A percentile compares a stretch with the other conserved stretches of the same genome.
Conservation (phyloP, 1,284 basidiomycete species). For the Trichosporon asahii region DNA sequence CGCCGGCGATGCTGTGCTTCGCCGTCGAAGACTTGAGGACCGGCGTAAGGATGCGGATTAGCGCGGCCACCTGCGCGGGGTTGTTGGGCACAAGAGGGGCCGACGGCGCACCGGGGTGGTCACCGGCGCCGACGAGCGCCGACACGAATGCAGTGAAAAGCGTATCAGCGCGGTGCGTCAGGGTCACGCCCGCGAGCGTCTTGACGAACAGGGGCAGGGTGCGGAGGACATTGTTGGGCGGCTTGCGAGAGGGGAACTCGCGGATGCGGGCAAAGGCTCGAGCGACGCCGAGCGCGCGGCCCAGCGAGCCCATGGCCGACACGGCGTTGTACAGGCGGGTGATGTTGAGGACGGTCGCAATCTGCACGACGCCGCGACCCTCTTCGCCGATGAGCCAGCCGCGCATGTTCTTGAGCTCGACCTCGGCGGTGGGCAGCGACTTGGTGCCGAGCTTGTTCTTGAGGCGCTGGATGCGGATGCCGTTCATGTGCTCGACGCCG, state of each 20-base stretch:
- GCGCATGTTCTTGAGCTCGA: conserved; percentile 61
- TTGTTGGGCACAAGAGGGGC: conserved; percentile 12
- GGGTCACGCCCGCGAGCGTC: conserved; percentile 60
- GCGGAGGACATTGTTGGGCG: conserved; percentile 55
- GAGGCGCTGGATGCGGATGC: conserved; percentile 67
- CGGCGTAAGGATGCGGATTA: conserved; percentile 67
- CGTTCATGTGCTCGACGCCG: conserved; percentile 57
- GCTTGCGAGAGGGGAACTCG: conserved; percentile 50
- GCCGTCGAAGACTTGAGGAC: conserved; percentile 68
- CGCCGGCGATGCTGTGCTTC: conserved; percentile 65
- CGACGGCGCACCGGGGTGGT: conserved; percentile 56
- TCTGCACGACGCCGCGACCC: conserved; percentile 65
- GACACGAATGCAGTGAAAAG: conserved; percentile 63
- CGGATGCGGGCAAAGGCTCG: conserved; percentile 63
- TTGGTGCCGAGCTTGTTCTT: conserved; percentile 79
- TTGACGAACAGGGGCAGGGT: conserved; percentile 58
- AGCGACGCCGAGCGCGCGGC: conserved; percentile 63
- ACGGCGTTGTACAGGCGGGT: conserved; percentile 66
- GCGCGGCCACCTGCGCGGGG: conserved; percentile 44
- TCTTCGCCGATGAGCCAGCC: conserved; percentile 65
- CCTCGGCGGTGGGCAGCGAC: conserved; percentile 71
- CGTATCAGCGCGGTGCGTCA: conserved; percentile 64
- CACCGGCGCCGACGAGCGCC: conserved; percentile 62
- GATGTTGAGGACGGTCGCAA: conserved; percentile 70
- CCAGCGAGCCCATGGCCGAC: conserved; percentile 60